These are phyloP conservation scores for Leccinum arenicola DNA, from an alignment of 768 basidiomycete species.

Conservation along the genomic window DNA sequence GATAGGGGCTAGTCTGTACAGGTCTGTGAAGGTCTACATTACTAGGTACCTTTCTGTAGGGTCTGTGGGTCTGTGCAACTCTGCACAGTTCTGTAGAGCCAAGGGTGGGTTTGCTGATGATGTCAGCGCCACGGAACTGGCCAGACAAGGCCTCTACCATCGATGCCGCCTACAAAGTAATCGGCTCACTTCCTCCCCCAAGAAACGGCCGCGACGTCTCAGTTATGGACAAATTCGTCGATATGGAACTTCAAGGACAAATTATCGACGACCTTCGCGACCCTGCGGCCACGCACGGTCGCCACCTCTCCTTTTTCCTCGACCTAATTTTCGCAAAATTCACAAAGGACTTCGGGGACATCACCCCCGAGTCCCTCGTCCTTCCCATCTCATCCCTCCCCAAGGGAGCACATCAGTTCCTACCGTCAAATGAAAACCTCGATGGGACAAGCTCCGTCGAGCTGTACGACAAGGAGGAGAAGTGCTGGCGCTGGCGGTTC, in stretches of 20 bases:
- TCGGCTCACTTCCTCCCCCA: background rate
- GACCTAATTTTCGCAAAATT: background rate
- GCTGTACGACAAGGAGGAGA: background rate
- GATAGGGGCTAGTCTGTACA: too few species aligned
- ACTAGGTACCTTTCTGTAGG: too few species aligned
- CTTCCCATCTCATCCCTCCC: background rate
- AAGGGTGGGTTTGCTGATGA: too few species aligned
- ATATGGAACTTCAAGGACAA: background rate
- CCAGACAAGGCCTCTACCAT: background rate
- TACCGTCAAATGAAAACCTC: background rate
- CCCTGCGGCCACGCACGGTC: background rate
- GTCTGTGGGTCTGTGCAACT: too few species aligned
- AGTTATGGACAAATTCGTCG: background rate
- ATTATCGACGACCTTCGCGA: background rate
- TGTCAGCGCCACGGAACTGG: too few species aligned
- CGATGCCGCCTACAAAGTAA: background rate
- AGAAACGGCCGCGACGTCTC: background rate
- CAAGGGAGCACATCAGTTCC: background rate
- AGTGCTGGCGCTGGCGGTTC: background rate
- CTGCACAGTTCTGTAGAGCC: too few species aligned
- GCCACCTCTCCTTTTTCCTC: background rate
- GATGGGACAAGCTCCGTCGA: background rate
- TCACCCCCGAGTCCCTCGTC: background rate
- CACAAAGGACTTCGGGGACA: background rate
- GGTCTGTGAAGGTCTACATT: too few species aligned